Evolutionary conservation across 108 stramenopile genomes (phyloP).

Genomic region (Nitzschia sp.): DNA sequence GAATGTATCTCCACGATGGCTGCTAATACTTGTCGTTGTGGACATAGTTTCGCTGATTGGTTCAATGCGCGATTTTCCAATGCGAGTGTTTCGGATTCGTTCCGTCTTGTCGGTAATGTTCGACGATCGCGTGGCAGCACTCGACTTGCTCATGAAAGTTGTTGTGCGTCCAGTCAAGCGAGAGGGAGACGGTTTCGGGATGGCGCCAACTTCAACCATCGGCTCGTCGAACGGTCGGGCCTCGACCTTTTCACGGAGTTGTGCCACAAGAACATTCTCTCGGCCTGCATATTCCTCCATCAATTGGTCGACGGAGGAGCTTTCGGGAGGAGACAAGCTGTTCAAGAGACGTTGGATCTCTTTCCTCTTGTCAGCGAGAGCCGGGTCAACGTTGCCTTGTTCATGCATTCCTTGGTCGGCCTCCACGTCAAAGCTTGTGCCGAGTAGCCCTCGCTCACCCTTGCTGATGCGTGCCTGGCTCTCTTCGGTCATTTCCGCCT

Average conservation of each 20-base stretch:
- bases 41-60: slow-evolving; percentile 26
- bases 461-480: slow-evolving; percentile 18
- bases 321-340: slow-evolving; percentile 26
- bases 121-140: slow-evolving; percentile 23
- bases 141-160: slow-evolving; percentile 29
- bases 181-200: slow-evolving; percentile 4
- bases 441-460: slow-evolving; percentile 17
- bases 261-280: slow-evolving; percentile 31
- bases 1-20: neutral
- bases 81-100: slow-evolving; percentile 30
- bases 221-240: slow-evolving; percentile 42
- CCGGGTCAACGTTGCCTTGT: slow-evolving; percentile 3
- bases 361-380: slow-evolving; percentile 1
- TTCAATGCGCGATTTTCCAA: slow-evolving; percentile 5
- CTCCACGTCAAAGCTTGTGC: slow-evolving; percentile 8
- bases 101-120: slow-evolving; percentile 40
- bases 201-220: slow-evolving; percentile 1
- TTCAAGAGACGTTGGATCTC: slow-evolving; percentile 19
- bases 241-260: slow-evolving; percentile 26
- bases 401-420: neutral
- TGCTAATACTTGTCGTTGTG: slow-evolving; percentile 15
- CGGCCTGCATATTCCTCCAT: slow-evolving; percentile 26
- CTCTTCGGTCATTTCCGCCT: neutral
- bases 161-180: slow-evolving; percentile 16
- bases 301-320: slow-evolving; percentile 11